A percentile compares a stretch with the other conserved stretches of the same genome.
Conservation (phyloP, 2,329 filamentous ascomycete species). For the Trichoderma asperellum region DNA sequence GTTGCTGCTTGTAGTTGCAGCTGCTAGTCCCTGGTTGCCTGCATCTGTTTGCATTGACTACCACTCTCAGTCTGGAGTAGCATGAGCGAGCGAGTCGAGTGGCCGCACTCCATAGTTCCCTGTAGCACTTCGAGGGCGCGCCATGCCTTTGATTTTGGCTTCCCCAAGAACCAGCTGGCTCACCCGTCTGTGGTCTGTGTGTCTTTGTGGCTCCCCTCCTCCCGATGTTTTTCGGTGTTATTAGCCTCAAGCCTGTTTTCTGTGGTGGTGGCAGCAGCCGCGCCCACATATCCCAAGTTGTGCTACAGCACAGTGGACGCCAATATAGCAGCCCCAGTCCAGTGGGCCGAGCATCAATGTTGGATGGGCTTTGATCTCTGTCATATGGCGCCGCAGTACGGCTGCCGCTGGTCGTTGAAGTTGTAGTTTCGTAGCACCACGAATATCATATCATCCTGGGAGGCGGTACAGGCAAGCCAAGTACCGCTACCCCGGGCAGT, state of each 20-base stretch:
- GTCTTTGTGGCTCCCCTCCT: background rate
- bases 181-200: background rate
- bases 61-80: conserved; percentile 25
- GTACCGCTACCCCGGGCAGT: conserved; percentile 12
- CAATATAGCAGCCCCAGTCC: conserved; percentile 8
- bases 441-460: background rate
- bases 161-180: background rate
- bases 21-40: conserved; percentile 22
- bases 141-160: background rate
- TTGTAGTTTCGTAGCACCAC: background rate
- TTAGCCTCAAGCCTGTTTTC: conserved; percentile 15
- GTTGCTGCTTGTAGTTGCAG: conserved; percentile 22
- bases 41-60: conserved; percentile 21
- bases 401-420: background rate
- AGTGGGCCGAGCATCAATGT: conserved; percentile 11
- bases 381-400: background rate
- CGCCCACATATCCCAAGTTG: background rate
- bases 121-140: background rate
- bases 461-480: background rate
- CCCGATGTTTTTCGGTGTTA: conserved; percentile 14
- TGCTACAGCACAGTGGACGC: background rate
- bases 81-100: background rate
- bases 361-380: conserved; percentile 17
- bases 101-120: background rate
- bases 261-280: background rate